phyloP scores from a whole-genome alignment of 2,329 filamentous ascomycete species.

The Aspergillus latus region DNA sequence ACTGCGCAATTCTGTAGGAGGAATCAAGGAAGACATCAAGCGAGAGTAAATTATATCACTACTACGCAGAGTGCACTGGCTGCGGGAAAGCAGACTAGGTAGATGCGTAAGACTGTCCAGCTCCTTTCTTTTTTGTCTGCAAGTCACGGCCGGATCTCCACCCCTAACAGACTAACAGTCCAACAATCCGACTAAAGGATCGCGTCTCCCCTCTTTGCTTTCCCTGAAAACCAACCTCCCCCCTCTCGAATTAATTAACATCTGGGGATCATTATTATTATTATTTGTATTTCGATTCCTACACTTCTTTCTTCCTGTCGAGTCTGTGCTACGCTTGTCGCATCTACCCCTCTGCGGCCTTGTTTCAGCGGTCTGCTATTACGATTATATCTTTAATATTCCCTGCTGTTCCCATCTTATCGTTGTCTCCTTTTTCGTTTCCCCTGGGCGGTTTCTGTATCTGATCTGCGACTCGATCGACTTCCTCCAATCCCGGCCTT shows the following conservation, averaged over 20 bases:
- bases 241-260: neutral
- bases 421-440: neutral
- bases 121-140: constrained; percentile 6
- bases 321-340: neutral
- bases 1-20: neutral
- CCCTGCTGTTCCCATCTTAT: constrained; percentile 12
- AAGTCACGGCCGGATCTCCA: constrained; percentile 20
- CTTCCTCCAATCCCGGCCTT: constrained; percentile 1
- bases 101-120: too few relatives aligned
- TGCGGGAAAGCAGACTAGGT: too few relatives aligned
- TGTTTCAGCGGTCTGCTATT: constrained; percentile 9
- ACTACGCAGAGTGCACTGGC: too few relatives aligned
- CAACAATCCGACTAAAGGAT: neutral
- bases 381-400: constrained; percentile 11
- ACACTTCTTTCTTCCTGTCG: neutral
- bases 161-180: neutral
- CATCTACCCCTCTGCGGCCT: neutral
- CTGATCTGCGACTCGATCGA: constrained; percentile 7
- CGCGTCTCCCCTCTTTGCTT: constrained; percentile 13
- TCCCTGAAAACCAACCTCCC: constrained; percentile 6
- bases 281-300: too few relatives aligned
- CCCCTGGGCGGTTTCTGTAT: constrained; percentile 1
- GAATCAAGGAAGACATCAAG: neutral
- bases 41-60: too few relatives aligned
- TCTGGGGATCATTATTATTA: constrained; percentile 7